A percentile compares a stretch with the other conserved stretches of the same genome.
Conservation (phyloP, 768 basidiomycete species). For the Boletellus ananiceps region DNA sequence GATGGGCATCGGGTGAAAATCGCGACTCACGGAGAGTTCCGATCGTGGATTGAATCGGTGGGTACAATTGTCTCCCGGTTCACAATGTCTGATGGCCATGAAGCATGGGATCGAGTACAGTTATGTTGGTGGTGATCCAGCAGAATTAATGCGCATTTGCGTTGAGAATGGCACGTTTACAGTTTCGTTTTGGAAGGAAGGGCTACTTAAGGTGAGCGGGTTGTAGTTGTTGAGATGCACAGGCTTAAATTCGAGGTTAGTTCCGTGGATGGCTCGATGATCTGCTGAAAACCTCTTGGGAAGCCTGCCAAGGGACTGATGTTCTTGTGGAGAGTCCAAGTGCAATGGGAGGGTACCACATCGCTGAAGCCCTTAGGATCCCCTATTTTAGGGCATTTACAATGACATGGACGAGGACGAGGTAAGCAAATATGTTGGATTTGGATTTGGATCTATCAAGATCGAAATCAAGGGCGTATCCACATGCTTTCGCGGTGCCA, state of each 20-base stretch:
- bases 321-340: conserved; percentile 93
- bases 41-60: conserved; percentile 92
- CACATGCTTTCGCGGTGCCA: conserved; percentile 96
- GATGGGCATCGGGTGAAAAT: conserved; percentile 89
- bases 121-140: conserved; percentile 93
- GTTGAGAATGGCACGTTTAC: conserved; percentile 98
- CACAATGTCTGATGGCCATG: conserved; percentile 3
- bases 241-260: conserved; percentile 35
- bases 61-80: conserved; percentile 29
- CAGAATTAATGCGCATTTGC: conserved; percentile 96
- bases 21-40: conserved; percentile 93
- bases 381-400: conserved; percentile 96
- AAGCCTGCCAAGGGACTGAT: conserved; percentile 92
- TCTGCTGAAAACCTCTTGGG: conserved; percentile 90
- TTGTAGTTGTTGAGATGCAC: background rate
- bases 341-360: conserved; percentile 96
- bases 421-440: conserved; percentile 35
- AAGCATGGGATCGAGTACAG: conserved; percentile 96
- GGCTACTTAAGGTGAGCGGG: conserved; percentile 67
- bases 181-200: conserved; percentile 90
- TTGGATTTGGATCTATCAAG: background rate
- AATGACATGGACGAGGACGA: conserved; percentile 96
- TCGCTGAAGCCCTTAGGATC: conserved; percentile 89
- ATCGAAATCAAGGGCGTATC: conserved; percentile 65
- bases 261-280: conserved; percentile 99